These are phyloP conservation scores for Pythium periplocum DNA, from an alignment of 352 stramenopile species.

Conservation along the genomic window DNA sequence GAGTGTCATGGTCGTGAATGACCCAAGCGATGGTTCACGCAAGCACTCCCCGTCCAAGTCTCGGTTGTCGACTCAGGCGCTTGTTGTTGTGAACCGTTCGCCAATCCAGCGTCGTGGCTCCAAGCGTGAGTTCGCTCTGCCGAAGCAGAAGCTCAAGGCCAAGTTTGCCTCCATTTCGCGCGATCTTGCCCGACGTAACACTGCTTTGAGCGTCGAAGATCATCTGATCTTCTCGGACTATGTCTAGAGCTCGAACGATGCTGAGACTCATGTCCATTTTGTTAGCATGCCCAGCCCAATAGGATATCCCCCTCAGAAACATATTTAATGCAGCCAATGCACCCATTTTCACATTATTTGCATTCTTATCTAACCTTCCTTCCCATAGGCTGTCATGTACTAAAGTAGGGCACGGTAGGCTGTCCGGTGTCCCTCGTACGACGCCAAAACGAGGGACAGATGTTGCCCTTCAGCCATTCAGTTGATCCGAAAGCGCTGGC, in stretches of 20 bases:
- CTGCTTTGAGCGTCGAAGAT: conserved; percentile 39
- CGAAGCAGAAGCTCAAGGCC: conserved; percentile 63
- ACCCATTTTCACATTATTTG: no score
- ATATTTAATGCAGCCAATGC: no score
- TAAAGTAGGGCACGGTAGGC: conserved; percentile 5
- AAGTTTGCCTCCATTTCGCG: conserved; percentile 64
- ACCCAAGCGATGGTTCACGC: not conserved
- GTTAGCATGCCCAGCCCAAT: no score
- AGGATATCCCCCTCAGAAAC: no score
- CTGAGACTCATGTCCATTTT: no score
- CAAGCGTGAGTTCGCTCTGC: conserved; percentile 52
- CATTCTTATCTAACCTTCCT: no score
- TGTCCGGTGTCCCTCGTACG: conserved; percentile 4
- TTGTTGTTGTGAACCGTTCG: conserved; percentile 56
- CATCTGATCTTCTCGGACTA: conserved; percentile 78
- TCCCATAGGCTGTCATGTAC: no score
- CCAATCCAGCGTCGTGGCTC: conserved; percentile 30
- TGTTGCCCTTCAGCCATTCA: conserved; percentile 18
- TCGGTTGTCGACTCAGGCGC: not conserved
- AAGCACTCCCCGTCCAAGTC: not conserved
- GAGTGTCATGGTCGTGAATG: conserved; percentile 31
- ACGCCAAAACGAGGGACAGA: conserved; percentile 6
- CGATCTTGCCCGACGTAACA: conserved; percentile 45
- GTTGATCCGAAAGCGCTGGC: conserved; percentile 6
- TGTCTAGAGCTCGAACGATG: conserved; percentile 12